Evolutionary conservation across 495 filamentous ascomycete genomes (phyloP).

Genomic region (Aspergillus heteromorphus): DNA sequence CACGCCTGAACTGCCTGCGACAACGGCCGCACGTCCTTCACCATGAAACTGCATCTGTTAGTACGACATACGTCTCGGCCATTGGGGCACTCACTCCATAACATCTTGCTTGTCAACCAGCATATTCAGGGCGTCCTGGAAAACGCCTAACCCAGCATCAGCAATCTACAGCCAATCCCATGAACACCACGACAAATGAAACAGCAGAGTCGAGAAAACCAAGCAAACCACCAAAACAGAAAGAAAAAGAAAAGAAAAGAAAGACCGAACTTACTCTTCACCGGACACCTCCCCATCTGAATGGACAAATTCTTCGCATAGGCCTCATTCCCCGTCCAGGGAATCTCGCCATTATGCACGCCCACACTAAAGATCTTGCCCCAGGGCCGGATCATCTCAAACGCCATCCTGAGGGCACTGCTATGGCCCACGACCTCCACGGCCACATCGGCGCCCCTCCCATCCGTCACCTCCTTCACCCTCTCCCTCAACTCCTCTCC

Average conservation of each 20-base stretch:
- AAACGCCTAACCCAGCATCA: slow-evolving; percentile 19
- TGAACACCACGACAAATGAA: no score
- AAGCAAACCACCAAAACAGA: no score
- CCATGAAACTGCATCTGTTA: slow-evolving; percentile 30
- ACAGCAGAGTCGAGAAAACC: no score
- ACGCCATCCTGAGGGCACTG: slow-evolving; percentile 68
- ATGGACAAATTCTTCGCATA: slow-evolving; percentile 75
- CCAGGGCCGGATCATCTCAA: slow-evolving; percentile 77
- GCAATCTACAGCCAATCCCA: no score
- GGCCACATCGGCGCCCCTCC: slow-evolving; percentile 76
- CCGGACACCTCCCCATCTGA: slow-evolving; percentile 81
- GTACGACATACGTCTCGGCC: background rate
- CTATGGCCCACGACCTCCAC: slow-evolving; percentile 81
- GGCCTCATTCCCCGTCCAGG: slow-evolving; percentile 62
- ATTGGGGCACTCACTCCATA: slow-evolving; percentile 21
- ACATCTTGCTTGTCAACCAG: slow-evolving; percentile 24
- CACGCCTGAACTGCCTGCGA: slow-evolving; percentile 32
- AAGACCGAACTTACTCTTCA: slow-evolving; percentile 55
- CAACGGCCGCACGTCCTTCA: slow-evolving; percentile 31
- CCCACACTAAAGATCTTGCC: slow-evolving; percentile 75
- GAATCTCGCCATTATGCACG: slow-evolving; percentile 77
- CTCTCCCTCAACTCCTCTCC: slow-evolving; percentile 55
- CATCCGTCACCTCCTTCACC: slow-evolving; percentile 68
- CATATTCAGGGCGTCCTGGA: slow-evolving; percentile 9
- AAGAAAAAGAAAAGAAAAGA: no score